Percentiles rank a stretch among this genome's conserved stretches.
These are phyloP conservation scores for Populus euphratica DNA, from an alignment of 345 rosid genomes.

Conservation along the genomic window DNA sequence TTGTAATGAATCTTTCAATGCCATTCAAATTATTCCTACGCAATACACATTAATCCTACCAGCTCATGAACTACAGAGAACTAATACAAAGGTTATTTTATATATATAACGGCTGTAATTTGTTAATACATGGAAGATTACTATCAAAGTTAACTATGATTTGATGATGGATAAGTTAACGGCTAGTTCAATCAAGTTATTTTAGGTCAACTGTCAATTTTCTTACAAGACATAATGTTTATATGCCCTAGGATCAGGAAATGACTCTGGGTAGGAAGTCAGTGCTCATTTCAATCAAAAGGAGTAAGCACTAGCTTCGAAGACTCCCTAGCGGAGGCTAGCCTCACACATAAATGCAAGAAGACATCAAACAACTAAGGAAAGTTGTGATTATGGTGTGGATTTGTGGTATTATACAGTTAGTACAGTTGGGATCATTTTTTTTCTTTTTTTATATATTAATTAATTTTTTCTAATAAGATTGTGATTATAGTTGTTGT, in stretches of 20 bases:
- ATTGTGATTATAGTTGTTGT: not conserved
- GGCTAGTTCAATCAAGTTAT: conserved; percentile 12
- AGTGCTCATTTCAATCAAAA: conserved; percentile 1
- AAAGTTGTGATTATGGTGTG: conserved; percentile 57
- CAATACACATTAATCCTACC: no score
- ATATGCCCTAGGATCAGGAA: no score
- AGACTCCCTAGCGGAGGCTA: conserved; percentile 44
- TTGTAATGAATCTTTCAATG: no score
- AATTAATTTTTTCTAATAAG: not conserved
- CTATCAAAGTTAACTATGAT: conserved; percentile 36
- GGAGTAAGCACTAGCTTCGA: conserved; percentile 63
- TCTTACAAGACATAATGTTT: no score
- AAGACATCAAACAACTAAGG: no score
- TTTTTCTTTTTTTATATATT: not conserved
- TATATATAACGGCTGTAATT: no score
- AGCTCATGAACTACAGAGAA: no score
- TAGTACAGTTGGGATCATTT: not conserved
- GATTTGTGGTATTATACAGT: conserved; percentile 42
- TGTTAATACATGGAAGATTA: conserved; percentile 68
- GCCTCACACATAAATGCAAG: not conserved
- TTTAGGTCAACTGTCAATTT: no score
- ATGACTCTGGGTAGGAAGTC: no score
- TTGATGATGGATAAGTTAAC: no score
- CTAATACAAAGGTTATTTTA: no score
- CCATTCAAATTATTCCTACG: no score